phyloP scores from a whole-genome alignment of 2,329 filamentous ascomycete species.

The Alternaria metachromatica region DNA sequence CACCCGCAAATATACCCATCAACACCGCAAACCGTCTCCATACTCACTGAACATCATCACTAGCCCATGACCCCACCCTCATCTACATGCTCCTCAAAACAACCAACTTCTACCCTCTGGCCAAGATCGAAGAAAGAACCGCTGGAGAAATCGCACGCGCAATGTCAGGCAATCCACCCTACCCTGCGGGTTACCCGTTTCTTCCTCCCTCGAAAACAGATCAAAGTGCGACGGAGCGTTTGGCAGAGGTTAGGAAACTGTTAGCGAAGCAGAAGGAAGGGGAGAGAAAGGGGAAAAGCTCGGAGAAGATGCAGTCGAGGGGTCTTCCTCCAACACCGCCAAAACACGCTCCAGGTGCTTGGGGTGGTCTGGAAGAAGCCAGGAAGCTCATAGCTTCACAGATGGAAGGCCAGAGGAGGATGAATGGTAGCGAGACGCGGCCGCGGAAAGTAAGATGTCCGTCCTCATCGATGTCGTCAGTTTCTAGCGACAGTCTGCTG shows the following conservation, averaged over 20 bases:
- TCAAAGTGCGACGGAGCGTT: background rate
- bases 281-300: too few species aligned
- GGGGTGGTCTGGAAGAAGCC: background rate
- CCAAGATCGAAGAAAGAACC: background rate
- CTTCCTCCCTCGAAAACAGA: background rate
- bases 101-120: background rate
- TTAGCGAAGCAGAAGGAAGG: background rate
- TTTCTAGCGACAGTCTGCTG: background rate
- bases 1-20: too few species aligned
- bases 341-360: background rate
- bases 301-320: too few species aligned
- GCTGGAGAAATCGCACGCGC: background rate
- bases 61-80: background rate
- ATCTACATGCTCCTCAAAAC: background rate
- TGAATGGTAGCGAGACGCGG: background rate
- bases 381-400: background rate
- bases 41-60: background rate
- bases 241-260: background rate
- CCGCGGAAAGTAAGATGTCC: background rate
- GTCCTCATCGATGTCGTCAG: background rate
- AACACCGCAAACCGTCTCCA: background rate
- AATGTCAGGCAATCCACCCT: background rate
- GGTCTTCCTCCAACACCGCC: background rate
- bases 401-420: background rate
- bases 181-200: background rate